Base-by-base conservation (phyloP, 768 basidiomycete species). In the Leucogyrophana mollusca region DNA sequence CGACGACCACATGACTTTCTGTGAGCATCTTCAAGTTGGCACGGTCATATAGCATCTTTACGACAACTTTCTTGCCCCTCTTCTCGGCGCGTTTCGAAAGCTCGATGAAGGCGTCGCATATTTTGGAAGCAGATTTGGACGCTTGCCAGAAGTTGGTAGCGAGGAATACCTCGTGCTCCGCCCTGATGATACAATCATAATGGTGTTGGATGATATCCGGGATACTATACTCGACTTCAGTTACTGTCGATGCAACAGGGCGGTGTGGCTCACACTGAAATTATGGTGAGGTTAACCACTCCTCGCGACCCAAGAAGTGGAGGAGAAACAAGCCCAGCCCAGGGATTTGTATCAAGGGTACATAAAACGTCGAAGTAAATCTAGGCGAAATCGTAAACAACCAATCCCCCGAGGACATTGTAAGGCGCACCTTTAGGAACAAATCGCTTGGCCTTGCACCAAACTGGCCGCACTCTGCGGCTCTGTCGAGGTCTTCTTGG, bases 141-240 rank as follows among this genome's bases (percentile, higher is more conserved):
- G 73, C 62, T 58, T 82, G 69, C 71, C 74, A 76, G 52, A 79
- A 80, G 60, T 85, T 87, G 4, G 85, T 87, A 2, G 82, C 82
- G 11, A 87, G 67, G 52, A 87, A 71, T 13, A 87, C 74, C 65
- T 87, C 85, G 32, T 76, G 68, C 55, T 83, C 66, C 8, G 85
- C 84, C 23, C 71, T 67, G 18, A 81, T 72, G 43, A 87, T 84
- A 39, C 79, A 69, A 39, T 81, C 77, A 16, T 75, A 71, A 64
- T 85, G 83, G 56, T 87, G 85, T 43, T 76, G 72, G 73, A 86
- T 83, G 53, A 87, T 87, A 55, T 87, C 86, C 0, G 86, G 83
- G 36, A 86, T 82, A 34, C 75, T 79, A 49, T 7, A 47, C 30
- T 42, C 22, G 10, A 17, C 11, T 30, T 62, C 7, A 57, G 54